phyloP scores from a whole-genome alignment of 106 monocot species.

The Platanthera guangdongensis region DNA sequence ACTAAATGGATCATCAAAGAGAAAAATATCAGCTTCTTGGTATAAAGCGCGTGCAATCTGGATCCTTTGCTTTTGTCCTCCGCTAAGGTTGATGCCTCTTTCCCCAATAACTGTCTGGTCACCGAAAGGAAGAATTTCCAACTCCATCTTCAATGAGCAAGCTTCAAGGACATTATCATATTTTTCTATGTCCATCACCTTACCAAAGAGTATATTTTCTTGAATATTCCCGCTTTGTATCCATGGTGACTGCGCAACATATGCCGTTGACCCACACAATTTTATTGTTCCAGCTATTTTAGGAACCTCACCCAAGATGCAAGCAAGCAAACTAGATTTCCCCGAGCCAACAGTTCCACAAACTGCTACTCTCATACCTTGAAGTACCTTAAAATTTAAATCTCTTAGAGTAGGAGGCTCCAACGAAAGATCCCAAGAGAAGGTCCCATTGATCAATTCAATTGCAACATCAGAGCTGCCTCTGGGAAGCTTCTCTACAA shows the following conservation, averaged over 20 bases:
- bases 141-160: constrained; percentile 11
- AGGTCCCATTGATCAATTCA: constrained; percentile 51
- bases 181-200: constrained; percentile 62
- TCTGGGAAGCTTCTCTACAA: constrained; percentile 47
- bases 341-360: constrained; percentile 90
- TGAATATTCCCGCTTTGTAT: constrained; percentile 93
- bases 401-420: constrained; percentile 46
- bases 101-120: constrained; percentile 91
- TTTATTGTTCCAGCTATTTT: constrained; percentile 55
- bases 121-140: constrained; percentile 80
- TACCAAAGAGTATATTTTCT: constrained; percentile 83
- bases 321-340: constrained; percentile 75
- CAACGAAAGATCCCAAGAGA: constrained; percentile 68
- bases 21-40: constrained; percentile 77
- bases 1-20: constrained; percentile 95
- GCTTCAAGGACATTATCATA: constrained; percentile 62
- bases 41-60: constrained; percentile 93
- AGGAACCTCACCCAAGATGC: constrained; percentile 79
- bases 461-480: constrained; percentile 45
- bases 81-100: constrained; percentile 92
- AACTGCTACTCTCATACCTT: constrained; percentile 76
- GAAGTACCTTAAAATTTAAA: constrained; percentile 50
- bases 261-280: constrained; percentile 60
- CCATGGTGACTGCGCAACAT: constrained; percentile 92
- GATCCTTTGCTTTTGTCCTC: constrained; percentile 92